phyloP scores from a whole-genome alignment of 768 basidiomycete genomes.

The Omphalotus guepiniiformis region DNA sequence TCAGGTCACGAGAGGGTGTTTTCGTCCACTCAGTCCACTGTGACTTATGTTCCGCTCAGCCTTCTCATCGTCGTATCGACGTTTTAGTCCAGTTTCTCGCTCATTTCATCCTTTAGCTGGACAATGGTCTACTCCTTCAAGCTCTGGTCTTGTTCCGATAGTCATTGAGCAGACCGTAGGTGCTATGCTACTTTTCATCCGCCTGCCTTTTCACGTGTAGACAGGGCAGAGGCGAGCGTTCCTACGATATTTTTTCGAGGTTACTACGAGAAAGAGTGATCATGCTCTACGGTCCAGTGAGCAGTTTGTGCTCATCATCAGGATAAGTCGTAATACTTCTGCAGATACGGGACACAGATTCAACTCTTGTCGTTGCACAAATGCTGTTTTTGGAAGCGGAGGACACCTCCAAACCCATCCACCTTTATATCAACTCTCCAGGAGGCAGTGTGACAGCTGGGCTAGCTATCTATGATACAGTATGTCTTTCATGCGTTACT shows the following conservation, averaged over 20 bases:
- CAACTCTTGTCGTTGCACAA: conserved; percentile 86
- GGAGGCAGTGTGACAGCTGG: conserved; percentile 96
- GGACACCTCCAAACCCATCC: conserved; percentile 90
- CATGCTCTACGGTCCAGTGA: conserved; percentile 89
- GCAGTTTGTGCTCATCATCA: conserved; percentile 22
- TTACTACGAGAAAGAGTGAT: conserved; percentile 91
- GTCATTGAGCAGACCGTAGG: conserved; percentile 11
- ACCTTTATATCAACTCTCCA: conserved; percentile 95
- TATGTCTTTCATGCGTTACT: conserved; percentile 32
- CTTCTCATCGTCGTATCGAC: conserved; percentile 19
- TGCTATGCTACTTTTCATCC: conserved; percentile 1
- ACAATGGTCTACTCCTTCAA: conserved; percentile 39
- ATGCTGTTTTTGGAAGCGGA: conserved; percentile 95
- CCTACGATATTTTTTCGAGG: conserved; percentile 95
- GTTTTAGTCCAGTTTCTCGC: conserved; percentile 24
- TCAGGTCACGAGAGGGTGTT: conserved; percentile 20
- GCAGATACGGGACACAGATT: conserved; percentile 87
- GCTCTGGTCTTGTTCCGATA: conserved; percentile 4
- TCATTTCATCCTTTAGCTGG: conserved; percentile 52
- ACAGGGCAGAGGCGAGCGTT: conserved; percentile 81
- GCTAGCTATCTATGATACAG: conserved; percentile 96
- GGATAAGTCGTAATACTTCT: conserved; percentile 10
- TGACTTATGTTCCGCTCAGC: conserved; percentile 24
- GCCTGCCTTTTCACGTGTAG: conserved; percentile 10
- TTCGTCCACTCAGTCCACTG: neutral